Base-by-base conservation (phyloP, 2,329 filamentous ascomycete species). In the Endoconidiophora laricicola region DNA sequence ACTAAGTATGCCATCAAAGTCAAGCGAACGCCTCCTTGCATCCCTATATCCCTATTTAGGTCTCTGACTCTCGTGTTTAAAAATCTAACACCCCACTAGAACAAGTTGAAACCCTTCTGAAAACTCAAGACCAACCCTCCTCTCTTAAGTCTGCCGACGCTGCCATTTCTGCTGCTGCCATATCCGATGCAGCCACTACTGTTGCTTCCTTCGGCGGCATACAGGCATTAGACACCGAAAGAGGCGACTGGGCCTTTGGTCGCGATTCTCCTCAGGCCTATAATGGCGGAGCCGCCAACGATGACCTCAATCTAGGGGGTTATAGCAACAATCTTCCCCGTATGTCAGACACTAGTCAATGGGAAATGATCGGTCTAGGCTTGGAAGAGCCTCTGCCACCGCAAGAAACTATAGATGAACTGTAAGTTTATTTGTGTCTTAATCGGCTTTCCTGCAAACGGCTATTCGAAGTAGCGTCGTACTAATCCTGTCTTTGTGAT, bases 41-140 rank as follows among this genome's bases (percentile, higher is more conserved):
- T 41, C n/a, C 40, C 9, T 43, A 3, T 6, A 14, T 33, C 29
- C 36, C 43, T 20, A 6, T 40, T 48, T 5, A 47, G 18, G n/a
- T 38, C 10, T 47, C 12, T 7, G 44, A 9, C 18, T 24, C 10
- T 23, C 2, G 38, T 43, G 23, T 45, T 33, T 9, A 20, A 41
- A 24, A 29, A 18, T 44, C 22, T 49, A 44, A 44, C 40, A 29
- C 3, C 26, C n/a, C 9, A 10, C 22, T 48, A 93, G 86, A 90
- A 63, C 88, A 95, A 72, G 88, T 96, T 50, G 90, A 95, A 69
- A 91, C 83, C 1, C 68, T 95, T 50, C 69, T 95, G 54, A 93
- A 90, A 67, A 85, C 78, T 4, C 83, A 93, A 60, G 83, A 86
- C 49, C 65, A 72, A 24, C 50, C 43, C 26, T 20, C 39, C 26